Percentiles rank a stretch among this genome's conserved stretches.
Evolutionary conservation across 2,329 filamentous ascomycete genomes (phyloP).

Genomic region (Cercospora zeae-maydis): DNA sequence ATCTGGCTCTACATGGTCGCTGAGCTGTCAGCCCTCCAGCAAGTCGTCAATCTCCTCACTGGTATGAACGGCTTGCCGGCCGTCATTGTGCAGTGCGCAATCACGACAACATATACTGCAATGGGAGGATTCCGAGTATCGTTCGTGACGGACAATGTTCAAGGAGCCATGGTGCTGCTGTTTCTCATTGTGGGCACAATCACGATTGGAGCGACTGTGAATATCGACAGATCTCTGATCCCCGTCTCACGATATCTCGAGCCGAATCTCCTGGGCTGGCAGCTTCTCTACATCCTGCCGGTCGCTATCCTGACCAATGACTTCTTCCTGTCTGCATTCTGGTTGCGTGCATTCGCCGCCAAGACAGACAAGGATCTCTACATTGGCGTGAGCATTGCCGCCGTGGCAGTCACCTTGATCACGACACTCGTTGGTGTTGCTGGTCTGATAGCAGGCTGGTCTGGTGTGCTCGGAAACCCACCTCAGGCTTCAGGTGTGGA

Average conservation of each 20-base stretch:
- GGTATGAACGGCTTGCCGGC: conserved; percentile 70
- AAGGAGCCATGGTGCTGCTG: conserved; percentile 71
- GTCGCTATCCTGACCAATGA: conserved; percentile 79
- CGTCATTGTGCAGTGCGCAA: conserved; percentile 70
- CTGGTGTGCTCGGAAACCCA: conserved; percentile 63
- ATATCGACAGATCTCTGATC: conserved; percentile 67
- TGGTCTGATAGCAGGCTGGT: conserved; percentile 75
- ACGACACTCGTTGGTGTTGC: conserved; percentile 69
- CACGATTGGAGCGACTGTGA: conserved; percentile 69
- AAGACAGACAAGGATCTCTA: conserved; percentile 74
- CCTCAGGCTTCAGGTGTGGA: conserved; percentile 63
- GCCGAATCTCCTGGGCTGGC: conserved; percentile 71
- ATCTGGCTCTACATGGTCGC: conserved; percentile 85
- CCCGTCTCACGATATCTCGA: conserved; percentile 66
- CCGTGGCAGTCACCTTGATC: conserved; percentile 62
- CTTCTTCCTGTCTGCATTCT: conserved; percentile 81
- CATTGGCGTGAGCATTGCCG: conserved; percentile 68
- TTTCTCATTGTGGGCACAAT: conserved; percentile 74
- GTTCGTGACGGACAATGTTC: conserved; percentile 78
- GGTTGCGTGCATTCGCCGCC: conserved; percentile 78
- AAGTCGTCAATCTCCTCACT: conserved; percentile 71
- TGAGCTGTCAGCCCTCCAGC: conserved; percentile 75
- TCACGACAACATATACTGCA: conserved; percentile 79
- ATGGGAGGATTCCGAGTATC: conserved; percentile 79
- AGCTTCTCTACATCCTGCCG: conserved; percentile 78